A percentile compares a stretch with the other conserved stretches of the same genome.
These are phyloP conservation scores for Starmerella scarabaei DNA, from an alignment of 805 yeast genomes.

Conservation along the genomic window DNA sequence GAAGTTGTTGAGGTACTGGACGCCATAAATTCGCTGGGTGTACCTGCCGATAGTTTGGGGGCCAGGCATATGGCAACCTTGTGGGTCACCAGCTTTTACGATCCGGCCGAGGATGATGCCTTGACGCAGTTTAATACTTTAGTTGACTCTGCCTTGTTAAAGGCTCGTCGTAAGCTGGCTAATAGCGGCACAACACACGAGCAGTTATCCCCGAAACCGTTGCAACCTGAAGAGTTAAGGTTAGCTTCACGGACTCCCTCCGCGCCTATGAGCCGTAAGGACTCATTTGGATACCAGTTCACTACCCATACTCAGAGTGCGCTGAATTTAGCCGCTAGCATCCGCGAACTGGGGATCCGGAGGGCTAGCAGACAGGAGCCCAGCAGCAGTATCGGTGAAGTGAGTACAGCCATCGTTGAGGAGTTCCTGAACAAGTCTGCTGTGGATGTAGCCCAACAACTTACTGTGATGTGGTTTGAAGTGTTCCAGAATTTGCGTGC, in stretches of 20 bases:
- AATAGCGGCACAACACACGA: background rate
- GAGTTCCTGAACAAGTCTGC: constrained; percentile 3
- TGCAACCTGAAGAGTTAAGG: background rate
- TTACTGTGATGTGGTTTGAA: constrained; percentile 26
- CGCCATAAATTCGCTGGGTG: constrained; percentile 29
- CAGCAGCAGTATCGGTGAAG: background rate
- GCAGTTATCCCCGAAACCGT: background rate
- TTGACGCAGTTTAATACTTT: constrained; percentile 25
- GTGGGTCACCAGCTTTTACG: constrained; percentile 92
- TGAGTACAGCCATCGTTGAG: background rate
- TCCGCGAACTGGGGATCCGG: constrained; percentile 13
- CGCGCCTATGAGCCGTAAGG: constrained; percentile 1
- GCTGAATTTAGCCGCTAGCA: constrained; percentile 10
- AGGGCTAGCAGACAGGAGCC: constrained; percentile 10
- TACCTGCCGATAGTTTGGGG: constrained; percentile 38
- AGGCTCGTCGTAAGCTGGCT: constrained; percentile 3
- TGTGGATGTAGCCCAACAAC: constrained; percentile 26
- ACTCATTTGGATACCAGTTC: constrained; percentile 1
- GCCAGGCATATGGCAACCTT: constrained; percentile 28
- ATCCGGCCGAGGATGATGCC: constrained; percentile 44
- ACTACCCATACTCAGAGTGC: constrained; percentile 5
- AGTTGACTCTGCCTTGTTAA: background rate
- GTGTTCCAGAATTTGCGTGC: constrained; percentile 24
- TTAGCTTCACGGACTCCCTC: background rate
- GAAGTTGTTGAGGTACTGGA: constrained; percentile 59